These are phyloP conservation scores for Fusarium decemcellulare DNA, from an alignment of 2,329 filamentous ascomycete genomes.

Conservation along the genomic window DNA sequence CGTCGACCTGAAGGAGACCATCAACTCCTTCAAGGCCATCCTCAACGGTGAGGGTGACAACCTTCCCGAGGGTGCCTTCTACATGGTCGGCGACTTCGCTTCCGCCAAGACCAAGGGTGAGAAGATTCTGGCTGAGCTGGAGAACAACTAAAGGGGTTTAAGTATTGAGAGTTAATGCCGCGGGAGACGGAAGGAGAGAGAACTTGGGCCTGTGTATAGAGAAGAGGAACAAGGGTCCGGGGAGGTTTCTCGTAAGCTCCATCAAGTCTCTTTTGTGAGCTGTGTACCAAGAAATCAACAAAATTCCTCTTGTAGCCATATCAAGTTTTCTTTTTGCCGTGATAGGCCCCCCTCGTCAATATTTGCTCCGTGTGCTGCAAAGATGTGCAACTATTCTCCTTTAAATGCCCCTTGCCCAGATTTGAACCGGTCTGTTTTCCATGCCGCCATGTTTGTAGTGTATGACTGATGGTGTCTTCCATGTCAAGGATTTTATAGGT, in stretches of 20 bases:
- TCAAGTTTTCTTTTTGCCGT: constrained; percentile 46
- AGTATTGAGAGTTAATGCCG: constrained; percentile 52
- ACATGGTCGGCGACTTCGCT: constrained; percentile 98
- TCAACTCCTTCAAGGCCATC: constrained; percentile 97
- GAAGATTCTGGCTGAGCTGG: constrained; percentile 98
- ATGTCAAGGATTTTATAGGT: too few species aligned
- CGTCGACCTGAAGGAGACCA: constrained; percentile 99
- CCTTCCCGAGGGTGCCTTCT: constrained; percentile 93
- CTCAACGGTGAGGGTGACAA: constrained; percentile 95
- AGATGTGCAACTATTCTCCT: neutral
- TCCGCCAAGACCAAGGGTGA: constrained; percentile 97
- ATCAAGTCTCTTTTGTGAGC: constrained; percentile 72
- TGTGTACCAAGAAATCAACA: constrained; percentile 72
- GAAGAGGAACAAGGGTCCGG: constrained; percentile 65
- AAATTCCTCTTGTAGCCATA: constrained; percentile 62
- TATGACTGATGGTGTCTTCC: too few species aligned
- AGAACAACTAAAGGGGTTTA: constrained; percentile 67
- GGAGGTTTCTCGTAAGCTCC: constrained; percentile 67
- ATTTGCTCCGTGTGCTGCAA: neutral
- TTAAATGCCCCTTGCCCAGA: too few species aligned
- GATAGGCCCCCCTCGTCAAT: constrained; percentile 4
- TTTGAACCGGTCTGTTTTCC: too few species aligned
- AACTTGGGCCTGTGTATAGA: constrained; percentile 69
- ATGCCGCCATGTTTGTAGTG: too few species aligned
- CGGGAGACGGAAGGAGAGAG: constrained; percentile 50